Conservation (phyloP, 371 early-diverging fungal species). For the Basidiobolus heterosporus region DNA sequence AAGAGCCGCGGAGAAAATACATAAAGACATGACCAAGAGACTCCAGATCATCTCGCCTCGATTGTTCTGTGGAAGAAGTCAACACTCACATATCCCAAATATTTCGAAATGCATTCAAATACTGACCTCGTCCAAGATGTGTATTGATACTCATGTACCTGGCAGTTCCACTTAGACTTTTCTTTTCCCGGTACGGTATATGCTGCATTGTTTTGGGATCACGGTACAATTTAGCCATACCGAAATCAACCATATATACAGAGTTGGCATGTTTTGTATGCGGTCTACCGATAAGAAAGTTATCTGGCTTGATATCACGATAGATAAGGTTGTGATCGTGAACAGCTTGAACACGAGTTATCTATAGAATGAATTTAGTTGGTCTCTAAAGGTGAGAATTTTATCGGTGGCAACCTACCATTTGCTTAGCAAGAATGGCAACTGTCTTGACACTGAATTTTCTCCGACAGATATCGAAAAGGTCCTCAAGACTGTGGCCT, state of each 20-base stretch:
- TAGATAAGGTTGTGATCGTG: slow-evolving; percentile 95
- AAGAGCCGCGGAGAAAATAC: slow-evolving; percentile 93
- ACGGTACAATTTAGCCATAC: slow-evolving; percentile 93
- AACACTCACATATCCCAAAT: neutral
- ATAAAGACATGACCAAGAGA: slow-evolving; percentile 97
- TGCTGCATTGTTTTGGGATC: slow-evolving; percentile 89
- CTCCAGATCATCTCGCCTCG: slow-evolving; percentile 97
- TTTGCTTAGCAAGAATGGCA: slow-evolving; percentile 91
- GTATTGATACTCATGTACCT: slow-evolving; percentile 96
- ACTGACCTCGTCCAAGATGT: slow-evolving; percentile 68
- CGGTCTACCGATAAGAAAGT: slow-evolving; percentile 85
- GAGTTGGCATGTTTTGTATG: slow-evolving; percentile 36
- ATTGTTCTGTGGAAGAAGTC: slow-evolving; percentile 52
- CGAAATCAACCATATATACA: slow-evolving; percentile 84
- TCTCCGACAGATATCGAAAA: slow-evolving; percentile 88
- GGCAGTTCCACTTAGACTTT: slow-evolving; percentile 89
- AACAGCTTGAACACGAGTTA: slow-evolving; percentile 80
- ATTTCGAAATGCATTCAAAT: neutral
- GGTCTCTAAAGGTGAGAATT: neutral
- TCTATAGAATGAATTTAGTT: slow-evolving; percentile 17
- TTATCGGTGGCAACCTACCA: slow-evolving; percentile 34
- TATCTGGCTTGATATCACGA: slow-evolving; percentile 99
- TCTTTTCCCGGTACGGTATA: slow-evolving; percentile 81
- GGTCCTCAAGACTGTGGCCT: slow-evolving; percentile 93
- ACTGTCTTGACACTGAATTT: slow-evolving; percentile 86